A percentile compares a stretch with the other conserved stretches of the same genome.
Evolutionary conservation across 2,329 filamentous ascomycete genomes (phyloP).

Genomic region (Diaporthe sp.): DNA sequence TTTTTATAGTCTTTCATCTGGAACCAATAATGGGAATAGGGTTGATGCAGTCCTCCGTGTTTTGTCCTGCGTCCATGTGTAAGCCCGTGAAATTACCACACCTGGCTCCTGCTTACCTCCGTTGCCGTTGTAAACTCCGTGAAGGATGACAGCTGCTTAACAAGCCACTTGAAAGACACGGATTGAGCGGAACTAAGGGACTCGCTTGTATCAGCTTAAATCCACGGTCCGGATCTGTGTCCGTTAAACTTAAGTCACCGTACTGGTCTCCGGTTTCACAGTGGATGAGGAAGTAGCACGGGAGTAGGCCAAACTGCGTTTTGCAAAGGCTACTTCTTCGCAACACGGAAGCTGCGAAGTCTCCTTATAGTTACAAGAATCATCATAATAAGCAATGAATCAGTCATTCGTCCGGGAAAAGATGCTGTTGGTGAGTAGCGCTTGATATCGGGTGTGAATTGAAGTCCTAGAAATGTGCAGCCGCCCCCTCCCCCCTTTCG

Average conservation of each 20-base stretch:
- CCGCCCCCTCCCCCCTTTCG: neutral
- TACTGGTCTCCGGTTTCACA: no score
- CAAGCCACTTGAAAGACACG: neutral
- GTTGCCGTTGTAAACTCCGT: neutral
- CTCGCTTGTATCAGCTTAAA: neutral
- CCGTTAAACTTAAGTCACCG: neutral
- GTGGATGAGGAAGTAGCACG: neutral
- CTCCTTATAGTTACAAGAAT: no score
- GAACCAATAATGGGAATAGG: neutral
- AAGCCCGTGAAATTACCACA: neutral
- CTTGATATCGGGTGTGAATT: no score
- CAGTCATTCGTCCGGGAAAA: no score
- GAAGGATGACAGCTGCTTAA: neutral
- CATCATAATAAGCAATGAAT: no score
- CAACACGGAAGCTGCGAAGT: no score
- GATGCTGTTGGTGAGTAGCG: no score
- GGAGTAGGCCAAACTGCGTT: neutral
- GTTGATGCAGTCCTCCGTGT: neutral
- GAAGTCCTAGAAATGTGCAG: no score
- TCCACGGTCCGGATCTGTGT: neutral
- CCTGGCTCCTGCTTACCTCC: slow-evolving; percentile 18
- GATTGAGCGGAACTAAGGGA: neutral
- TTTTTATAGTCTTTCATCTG: neutral
- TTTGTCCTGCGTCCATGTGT: neutral
- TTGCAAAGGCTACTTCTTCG: neutral